Base-by-base conservation (phyloP, 768 basidiomycete genomes). In the Russula foetens region DNA sequence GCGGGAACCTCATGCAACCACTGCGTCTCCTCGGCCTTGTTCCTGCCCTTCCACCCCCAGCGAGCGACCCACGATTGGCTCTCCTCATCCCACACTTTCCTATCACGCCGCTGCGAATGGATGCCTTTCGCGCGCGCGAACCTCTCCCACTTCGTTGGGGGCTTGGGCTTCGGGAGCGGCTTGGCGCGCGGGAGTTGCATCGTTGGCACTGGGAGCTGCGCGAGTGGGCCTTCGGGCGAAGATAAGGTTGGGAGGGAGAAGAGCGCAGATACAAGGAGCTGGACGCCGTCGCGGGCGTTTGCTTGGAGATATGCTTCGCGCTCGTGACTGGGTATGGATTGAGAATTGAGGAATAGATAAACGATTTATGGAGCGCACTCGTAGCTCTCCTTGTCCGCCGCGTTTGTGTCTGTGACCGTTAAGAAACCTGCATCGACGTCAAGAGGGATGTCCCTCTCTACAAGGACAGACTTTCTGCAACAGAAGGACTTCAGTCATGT, bases 101-200 rank as follows among this genome's bases (percentile, higher is more conserved):
- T 88, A 14, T 96, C 92, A 47, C 82, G 82, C 50, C 75, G 80
- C 69, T 76, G 83, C 68, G 97, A 84, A 68, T 84, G 83, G 68
- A 98, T 98, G 39, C 97, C 97, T 76, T 97, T 98, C 39, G 90
- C 86, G 49, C 85, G 84, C 5, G 96, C 96, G 69, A 98, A 99
- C 58, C 83, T 79, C 76, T 98, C 92, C 97, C 97, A 99, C 73
- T 97, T 98, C 7, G 96, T 98, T 35, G 80, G 84, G 9, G 88
- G 86, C 74, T 96, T 97, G 2, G 90, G 88, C 68, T 93, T 95
- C 0, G 95, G 97, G 2, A 98, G 77, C 0, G 90, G 92, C 71
- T 99, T 98, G 31, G 93, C 81, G 24, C 97, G 83, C 0, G 97
- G 97, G 1, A 98, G 81, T 49, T 78, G 76, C 28, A 88, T 90